Evolutionary conservation across 352 stramenopile species (phyloP), one percentile per base, ranked within the genome.

Genomic region (Phytophthora aleatoria): DNA sequence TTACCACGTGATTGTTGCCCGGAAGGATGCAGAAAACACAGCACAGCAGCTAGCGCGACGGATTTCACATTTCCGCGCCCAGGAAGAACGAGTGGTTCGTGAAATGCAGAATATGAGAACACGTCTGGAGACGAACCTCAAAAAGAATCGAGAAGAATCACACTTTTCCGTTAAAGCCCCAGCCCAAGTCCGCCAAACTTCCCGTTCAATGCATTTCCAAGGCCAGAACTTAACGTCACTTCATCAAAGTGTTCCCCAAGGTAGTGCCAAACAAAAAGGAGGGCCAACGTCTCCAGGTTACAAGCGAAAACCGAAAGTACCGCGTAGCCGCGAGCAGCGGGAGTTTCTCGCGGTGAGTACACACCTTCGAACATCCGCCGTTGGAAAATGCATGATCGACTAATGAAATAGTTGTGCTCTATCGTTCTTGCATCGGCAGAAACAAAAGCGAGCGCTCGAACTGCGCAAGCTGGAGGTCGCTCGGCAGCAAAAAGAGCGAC

Each of bases 11-110:
- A 70, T 83, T 60, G 64, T 61, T 28, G 74, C 79, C 9, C 72
- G 79, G n/a, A 90, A 88, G 65, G 73, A 57, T 20, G 79, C 81
- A 0, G 81, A 90, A 53, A 71, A 85, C 36, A 66, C 61, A 10
- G 79, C 76, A 12, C 72, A 79, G 58, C 74, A 85, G 13, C 51
- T 90, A 24, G 61, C 77, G 9, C 55, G 81, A 2, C 72, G 81
- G 0, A 85, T 90, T 41, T 68, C 81, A 7, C 73, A 85, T 49
- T 88, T 80, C 31, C 77, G 79, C 26, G 44, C 62, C 1, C 76
- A 88, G 30, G 81, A 90, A 65, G 79, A 88, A 39, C 74, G 70
- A 15, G 75, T 77, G n/a, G 57, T 88, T 36, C 64, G 65, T 9
- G 77, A 88, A 48, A 79, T 90, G 27, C 71, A 82, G 48, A 51